Evolutionary conservation across 2,329 filamentous ascomycete genomes (phyloP), one percentile per base, ranked within the genome.

Genomic region (Aspergillus novoparasiticus): DNA sequence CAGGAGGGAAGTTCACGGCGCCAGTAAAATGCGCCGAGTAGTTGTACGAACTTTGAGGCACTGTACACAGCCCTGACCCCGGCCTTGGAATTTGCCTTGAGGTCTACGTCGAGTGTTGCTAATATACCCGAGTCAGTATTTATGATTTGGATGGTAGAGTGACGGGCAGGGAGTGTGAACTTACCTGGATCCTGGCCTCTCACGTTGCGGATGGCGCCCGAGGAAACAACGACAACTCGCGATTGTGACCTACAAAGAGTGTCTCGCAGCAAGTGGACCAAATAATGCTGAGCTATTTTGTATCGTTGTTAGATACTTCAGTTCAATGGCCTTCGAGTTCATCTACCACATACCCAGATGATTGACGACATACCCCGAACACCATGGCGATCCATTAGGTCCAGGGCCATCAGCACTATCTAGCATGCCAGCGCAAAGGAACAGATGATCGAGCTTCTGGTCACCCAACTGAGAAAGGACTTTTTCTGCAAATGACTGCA

Each of bases 11-110:
- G 62, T 16, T 63, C 57, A 6, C 69, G 71, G 26, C 70, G 69
- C 71, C 71, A 72, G 55, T 68, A 70, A 41, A 71, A 68, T 8
- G 71, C 69, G 16, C 69, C 68, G 11, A 72, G 46, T 19, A 72
- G 54, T 21, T 69, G 68, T 0, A 63, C 59, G 30, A 72, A 72
- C 43, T 72, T 72, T 6, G 71, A 72, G 28, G 58, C 70, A 56
- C 71, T 69, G 66, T 72, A 72, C 1, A 71, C 61, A 1, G 64
- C 51, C 32, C 58, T 43, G 5, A 48, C n/a, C 1, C 68, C 66
- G 3, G 71, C 71, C 1, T 58, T 66, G 19, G 71, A 50, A 16
- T 50, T 50, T 6, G 46, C 46, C 8, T 28, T 50, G 1, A 50
- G 46, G 46, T 50, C 46, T 19, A 50, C 46, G 23, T 50, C 46